These are phyloP conservation scores for Fusarium torulosum DNA, from an alignment of 2,329 filamentous ascomycete species.

Conservation along the genomic window DNA sequence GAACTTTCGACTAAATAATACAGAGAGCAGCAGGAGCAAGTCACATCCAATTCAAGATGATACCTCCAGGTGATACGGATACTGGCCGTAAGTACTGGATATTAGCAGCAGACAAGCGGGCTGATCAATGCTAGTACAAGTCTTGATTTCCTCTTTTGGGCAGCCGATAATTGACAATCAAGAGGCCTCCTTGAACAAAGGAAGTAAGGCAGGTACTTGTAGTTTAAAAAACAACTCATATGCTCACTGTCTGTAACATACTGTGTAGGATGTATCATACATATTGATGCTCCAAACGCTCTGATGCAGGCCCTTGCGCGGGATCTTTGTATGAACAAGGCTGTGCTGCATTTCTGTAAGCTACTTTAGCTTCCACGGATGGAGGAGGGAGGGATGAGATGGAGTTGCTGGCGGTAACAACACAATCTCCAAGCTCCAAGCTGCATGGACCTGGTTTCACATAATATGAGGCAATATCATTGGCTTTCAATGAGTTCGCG, in stretches of 20 bases:
- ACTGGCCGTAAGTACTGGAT: neutral
- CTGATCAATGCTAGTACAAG: conserved; percentile 22
- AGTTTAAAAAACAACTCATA: conserved; percentile 37
- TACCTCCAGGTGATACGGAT: neutral
- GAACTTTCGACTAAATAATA: conserved; percentile 9
- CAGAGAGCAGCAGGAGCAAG: neutral
- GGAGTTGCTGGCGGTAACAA: conserved; percentile 24
- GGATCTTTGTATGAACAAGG: conserved; percentile 31
- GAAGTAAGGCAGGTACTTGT: conserved; percentile 4
- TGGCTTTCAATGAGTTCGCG: conserved; percentile 4
- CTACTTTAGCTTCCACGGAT: conserved; percentile 15
- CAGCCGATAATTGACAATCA: conserved; percentile 14
- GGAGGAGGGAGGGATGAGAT: conserved; percentile 21
- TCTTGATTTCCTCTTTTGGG: conserved; percentile 34
- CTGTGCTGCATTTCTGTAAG: conserved; percentile 31
- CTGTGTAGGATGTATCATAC: neutral
- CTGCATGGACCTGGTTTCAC: conserved; percentile 30
- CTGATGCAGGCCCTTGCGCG: conserved; percentile 16
- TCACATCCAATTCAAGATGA: neutral
- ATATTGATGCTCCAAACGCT: conserved; percentile 9
- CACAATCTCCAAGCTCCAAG: conserved; percentile 1
- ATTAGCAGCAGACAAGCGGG: conserved; percentile 9
- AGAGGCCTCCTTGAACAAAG: conserved; percentile 33
- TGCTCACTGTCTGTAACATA: conserved; percentile 2
- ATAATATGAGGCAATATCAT: conserved; percentile 27